Conservation (phyloP, 164 flowering plant species). For the Buxus sempervirens region DNA sequence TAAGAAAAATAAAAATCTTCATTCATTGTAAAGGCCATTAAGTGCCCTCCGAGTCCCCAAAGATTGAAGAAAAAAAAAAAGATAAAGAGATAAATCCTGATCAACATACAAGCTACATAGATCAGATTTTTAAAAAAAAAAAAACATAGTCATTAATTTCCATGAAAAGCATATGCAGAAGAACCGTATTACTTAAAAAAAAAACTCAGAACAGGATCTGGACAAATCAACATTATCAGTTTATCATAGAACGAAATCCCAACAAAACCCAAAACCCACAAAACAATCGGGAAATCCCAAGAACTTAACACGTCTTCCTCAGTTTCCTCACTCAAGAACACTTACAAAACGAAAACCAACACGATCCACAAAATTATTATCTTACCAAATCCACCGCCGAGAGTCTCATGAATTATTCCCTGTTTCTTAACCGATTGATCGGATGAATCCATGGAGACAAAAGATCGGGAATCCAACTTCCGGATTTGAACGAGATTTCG, state of each 20-base stretch:
- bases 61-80: not conserved
- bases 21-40: no score
- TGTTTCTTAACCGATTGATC: conserved; percentile 59
- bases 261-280: not conserved
- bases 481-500: conserved; percentile 5
- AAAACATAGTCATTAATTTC: not conserved
- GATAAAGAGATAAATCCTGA: not conserved
- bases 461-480: conserved; percentile 1
- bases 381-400: conserved; percentile 79
- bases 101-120: not conserved
- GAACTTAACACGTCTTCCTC: not conserved
- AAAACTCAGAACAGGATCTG: no score
- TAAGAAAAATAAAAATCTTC: not conserved
- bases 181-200: not conserved
- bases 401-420: conserved; percentile 67
- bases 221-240: no score
- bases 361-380: not conserved
- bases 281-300: not conserved
- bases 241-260: not conserved
- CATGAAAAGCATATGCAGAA: no score
- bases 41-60: not conserved
- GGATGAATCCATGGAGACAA: conserved; percentile 49
- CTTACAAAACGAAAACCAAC: not conserved
- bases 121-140: not conserved
- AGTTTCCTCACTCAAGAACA: not conserved